Evolutionary conservation across 768 basidiomycete genomes (phyloP), one percentile per base, ranked within the genome.

Genomic region (Agrocybe praecox): DNA sequence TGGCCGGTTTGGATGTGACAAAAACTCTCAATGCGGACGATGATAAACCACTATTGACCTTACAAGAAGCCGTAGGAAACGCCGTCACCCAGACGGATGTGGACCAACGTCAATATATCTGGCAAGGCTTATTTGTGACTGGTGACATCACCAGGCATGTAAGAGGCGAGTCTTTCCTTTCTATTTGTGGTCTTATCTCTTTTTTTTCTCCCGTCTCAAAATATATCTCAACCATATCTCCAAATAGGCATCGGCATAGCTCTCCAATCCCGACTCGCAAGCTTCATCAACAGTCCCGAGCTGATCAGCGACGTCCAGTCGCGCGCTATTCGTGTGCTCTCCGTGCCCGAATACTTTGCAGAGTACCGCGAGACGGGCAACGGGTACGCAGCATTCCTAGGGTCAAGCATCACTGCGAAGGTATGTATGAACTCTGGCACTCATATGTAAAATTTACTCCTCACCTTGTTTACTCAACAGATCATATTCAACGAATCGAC

Each of bases 311-410:
- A 93, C 11, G 74, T 89, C 19, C 92, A 92, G 63, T 78, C 92
- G n/a, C 82, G 85, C 26, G 71, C 74, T 24, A 83, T 86, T 40
- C 82, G 85, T 21, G 76, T 85, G 6, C 67, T 92, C 49, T 81
- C 75, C 33, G 81, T 94, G 8, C 94, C 94, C 0, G 94, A 96
- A 29, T 96, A 95, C 70, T 97, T 94, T 68, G 88, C 90, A 8
- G 93, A 96, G 68, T 97, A 91, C 65, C 79, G 92, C 55, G 91
- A 94, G 49, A 90, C 85, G 44, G 93, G 92, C 2, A 91, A 93
- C 52, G 88, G 88, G 1, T 76, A 88, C 36, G 88, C 91, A 4
- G 86, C 88, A 11, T 95, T 94, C 76, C 72, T 95, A 55, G 93
- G 93, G 1, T 79, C 86, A 17, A 88, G 88, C 62, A 92, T 95